Base-by-base conservation (phyloP, 805 yeast genomes). In the Scheffersomyces stipitis region DNA sequence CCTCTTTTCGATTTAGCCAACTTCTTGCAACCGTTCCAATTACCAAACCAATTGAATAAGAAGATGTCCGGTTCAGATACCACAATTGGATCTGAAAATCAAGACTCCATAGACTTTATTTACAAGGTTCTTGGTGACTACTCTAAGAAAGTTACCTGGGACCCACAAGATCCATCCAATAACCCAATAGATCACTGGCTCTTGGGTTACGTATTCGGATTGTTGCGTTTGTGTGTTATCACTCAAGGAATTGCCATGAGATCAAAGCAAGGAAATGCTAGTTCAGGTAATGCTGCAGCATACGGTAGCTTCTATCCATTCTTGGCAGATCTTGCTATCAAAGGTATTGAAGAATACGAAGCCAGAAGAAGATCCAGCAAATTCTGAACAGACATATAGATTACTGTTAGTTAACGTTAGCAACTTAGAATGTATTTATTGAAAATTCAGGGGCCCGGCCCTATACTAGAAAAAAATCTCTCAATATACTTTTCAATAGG, bases 191-290 rank as follows among this genome's bases (percentile, higher is more conserved):
- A 61, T 26, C 56, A 53, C 38, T 80, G 83, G 82, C 49, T 54
- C 4, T 69, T 72, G 31, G 84, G 83, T 1, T 66, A 62, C 10
- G 80, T 76, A 2, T 80, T 78, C 56, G 81, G 81, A 0, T 58
- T 78, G 27, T 64, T 76, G 26, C 58, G 85, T 15, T 62, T 78
- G 14, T 66, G 75, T 40, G 83, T 80, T 13, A 80, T 80, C 37
- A 63, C 73, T 13, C 86, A 80, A 44, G 86, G 86, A 3, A 77
- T 80, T 33, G 80, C 78, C 4, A 78, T 79, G 61, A 62, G 84
- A 35, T 61, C 66, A 1, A 60, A 65, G 8, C 58, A 65, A 34
- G 83, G 83, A 8, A 71, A 69, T 26, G 82, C 83, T 1, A 71
- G 77, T 18, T 70, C 78, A 29, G 76, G 76, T 0, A 60, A 67